phyloP scores from a whole-genome alignment of 139 green algal species.

The Micractinium sp. region DNA sequence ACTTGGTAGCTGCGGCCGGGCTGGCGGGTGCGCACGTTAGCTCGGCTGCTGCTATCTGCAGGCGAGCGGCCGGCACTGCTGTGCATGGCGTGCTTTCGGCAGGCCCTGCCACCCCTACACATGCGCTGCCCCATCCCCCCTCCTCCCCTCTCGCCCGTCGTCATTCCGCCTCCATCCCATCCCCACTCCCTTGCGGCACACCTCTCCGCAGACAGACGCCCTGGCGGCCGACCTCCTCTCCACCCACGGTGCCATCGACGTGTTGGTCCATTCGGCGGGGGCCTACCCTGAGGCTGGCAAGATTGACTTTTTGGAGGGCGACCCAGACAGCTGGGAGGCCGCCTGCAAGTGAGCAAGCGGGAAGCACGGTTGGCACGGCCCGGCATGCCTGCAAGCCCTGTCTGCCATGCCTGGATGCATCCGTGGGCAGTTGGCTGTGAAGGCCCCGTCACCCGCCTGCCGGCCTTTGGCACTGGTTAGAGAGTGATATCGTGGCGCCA shows the following conservation, averaged over 20 bases:
- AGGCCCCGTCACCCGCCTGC: not conserved
- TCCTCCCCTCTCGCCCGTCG: too few relatives aligned
- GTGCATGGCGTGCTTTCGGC: too few relatives aligned
- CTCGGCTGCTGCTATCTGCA: too few relatives aligned
- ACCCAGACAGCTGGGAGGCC: constrained; percentile 13
- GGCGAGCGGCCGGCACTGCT: too few relatives aligned
- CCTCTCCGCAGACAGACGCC: constrained; percentile 17
- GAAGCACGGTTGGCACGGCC: not conserved
- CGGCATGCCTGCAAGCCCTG: not conserved
- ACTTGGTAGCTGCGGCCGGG: too few relatives aligned
- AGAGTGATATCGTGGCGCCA: not conserved
- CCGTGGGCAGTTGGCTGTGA: not conserved
- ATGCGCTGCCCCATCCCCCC: too few relatives aligned
- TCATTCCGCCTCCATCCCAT: too few relatives aligned
- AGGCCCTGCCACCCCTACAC: too few relatives aligned
- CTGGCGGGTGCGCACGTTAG: too few relatives aligned
- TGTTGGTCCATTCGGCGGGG: constrained; percentile 61
- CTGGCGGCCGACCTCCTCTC: constrained; percentile 40
- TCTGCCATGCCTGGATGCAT: not conserved
- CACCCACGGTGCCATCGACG: constrained; percentile 43
- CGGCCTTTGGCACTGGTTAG: too few relatives aligned
- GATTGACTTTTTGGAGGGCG: constrained; percentile 5
- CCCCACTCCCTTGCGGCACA: too few relatives aligned
- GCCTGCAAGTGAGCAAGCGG: not conserved
- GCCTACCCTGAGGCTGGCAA: constrained; percentile 18